A percentile compares a stretch with the other conserved stretches of the same genome.
These are phyloP conservation scores for Schizochytrium sp. DNA, from an alignment of 108 stramenopile species.

Conservation along the genomic window DNA sequence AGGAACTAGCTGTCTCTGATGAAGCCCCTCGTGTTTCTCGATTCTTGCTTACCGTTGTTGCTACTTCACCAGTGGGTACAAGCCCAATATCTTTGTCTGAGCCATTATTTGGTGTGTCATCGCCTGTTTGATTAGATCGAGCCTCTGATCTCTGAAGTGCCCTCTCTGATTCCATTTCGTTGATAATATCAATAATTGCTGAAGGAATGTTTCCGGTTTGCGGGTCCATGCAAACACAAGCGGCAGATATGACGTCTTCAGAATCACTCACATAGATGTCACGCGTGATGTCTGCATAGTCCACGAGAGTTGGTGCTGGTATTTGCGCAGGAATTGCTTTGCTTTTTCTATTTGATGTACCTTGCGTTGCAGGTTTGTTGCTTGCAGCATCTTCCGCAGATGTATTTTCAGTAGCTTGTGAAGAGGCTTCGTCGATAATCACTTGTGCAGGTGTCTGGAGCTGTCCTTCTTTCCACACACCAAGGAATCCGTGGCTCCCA, in stretches of 20 bases:
- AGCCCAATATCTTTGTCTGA: too few species aligned
- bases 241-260: conserved; percentile 6
- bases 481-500: conserved; percentile 51
- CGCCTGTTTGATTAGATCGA: too few species aligned
- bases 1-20: background rate
- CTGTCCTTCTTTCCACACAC: conserved; percentile 34
- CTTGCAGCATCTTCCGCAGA: background rate
- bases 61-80: too few species aligned
- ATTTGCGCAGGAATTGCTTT: background rate
- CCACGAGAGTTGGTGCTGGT: conserved; percentile 45
- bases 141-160: too few species aligned
- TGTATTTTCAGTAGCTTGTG: background rate
- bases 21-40: background rate
- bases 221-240: conserved; percentile 6
- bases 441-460: background rate
- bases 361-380: background rate
- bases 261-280: background rate
- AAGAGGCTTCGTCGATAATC: background rate
- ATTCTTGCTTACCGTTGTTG: too few species aligned
- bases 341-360: too few species aligned
- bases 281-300: conserved; percentile 24
- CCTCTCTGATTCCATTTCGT: background rate
- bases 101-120: too few species aligned
- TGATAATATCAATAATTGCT: background rate
- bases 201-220: background rate